Percentiles rank a stretch among this genome's conserved stretches.
These are phyloP conservation scores for Globisporangium alternatum DNA, from an alignment of 352 stramenopile species.

Conservation along the genomic window DNA sequence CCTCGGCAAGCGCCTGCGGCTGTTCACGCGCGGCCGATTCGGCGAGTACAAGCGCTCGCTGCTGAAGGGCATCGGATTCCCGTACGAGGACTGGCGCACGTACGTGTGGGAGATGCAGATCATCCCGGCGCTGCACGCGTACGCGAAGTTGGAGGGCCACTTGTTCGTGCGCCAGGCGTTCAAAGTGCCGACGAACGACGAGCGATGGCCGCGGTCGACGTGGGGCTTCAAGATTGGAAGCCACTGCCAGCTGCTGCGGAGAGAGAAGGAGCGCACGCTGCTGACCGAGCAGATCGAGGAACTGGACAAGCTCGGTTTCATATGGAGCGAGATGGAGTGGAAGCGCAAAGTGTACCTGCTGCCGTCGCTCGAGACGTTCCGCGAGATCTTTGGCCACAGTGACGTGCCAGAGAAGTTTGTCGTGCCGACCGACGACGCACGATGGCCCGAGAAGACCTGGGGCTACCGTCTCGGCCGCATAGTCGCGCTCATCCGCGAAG, in stretches of 20 bases:
- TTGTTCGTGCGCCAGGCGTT: slow-evolving; percentile 90
- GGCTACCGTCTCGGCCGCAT: slow-evolving; percentile 23
- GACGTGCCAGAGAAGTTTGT: slow-evolving; percentile 38
- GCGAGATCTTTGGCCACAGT: slow-evolving; percentile 33
- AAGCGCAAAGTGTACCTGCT: slow-evolving; percentile 64
- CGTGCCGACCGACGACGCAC: slow-evolving; percentile 18
- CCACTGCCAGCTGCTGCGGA: slow-evolving; percentile 88
- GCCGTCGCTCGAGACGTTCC: slow-evolving; percentile 31
- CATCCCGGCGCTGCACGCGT: slow-evolving; percentile 72
- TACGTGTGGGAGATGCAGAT: slow-evolving; percentile 75
- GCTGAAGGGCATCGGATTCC: slow-evolving; percentile 63
- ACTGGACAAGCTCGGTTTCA: slow-evolving; percentile 62
- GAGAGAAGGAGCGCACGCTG: slow-evolving; percentile 44
- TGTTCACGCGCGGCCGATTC: slow-evolving; percentile 58
- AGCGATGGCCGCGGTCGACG: slow-evolving; percentile 78
- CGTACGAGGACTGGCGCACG: slow-evolving; percentile 59
- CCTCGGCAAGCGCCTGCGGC: slow-evolving; percentile 45
- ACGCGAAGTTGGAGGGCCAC: slow-evolving; percentile 88
- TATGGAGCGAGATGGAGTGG: slow-evolving; percentile 68
- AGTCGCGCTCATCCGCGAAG: slow-evolving; percentile 17
- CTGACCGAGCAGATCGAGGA: slow-evolving; percentile 23
- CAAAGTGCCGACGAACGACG: slow-evolving; percentile 65
- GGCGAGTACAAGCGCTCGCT: slow-evolving; percentile 56
- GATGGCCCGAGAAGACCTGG: slow-evolving; percentile 23
- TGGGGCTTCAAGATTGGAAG: slow-evolving; percentile 90